A percentile compares a stretch with the other conserved stretches of the same genome.
phyloP scores from a whole-genome alignment of 75 land plant genomes.

The Picea sitchensis region DNA sequence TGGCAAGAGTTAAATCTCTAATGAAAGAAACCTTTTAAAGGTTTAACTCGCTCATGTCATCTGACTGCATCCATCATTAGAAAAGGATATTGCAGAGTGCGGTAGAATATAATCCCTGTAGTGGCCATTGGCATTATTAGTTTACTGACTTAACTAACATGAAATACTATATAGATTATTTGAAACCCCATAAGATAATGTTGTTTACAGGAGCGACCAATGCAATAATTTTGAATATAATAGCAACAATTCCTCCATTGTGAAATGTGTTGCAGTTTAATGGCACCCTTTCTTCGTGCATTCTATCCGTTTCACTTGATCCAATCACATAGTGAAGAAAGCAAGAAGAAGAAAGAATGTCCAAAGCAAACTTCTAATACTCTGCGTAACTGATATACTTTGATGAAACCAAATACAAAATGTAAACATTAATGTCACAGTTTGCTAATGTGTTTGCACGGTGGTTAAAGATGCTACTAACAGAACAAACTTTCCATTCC shows the following conservation, averaged over 20 bases:
- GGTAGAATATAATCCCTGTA: no score
- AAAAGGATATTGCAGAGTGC: background rate
- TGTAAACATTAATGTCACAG: no score
- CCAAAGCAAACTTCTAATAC: background rate
- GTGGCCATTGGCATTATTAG: no score
- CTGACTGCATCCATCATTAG: background rate
- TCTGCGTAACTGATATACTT: background rate
- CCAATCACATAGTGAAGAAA: background rate
- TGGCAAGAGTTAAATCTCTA: background rate
- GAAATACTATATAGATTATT: no score
- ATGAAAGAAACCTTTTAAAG: background rate
- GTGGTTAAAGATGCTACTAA: background rate
- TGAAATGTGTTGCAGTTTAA: background rate
- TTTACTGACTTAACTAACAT: no score
- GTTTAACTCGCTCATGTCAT: background rate
- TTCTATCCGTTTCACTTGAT: background rate
- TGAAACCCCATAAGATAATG: no score
- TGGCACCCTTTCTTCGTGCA: background rate
- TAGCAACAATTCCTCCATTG: background rate
- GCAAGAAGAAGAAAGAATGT: background rate
- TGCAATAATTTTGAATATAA: background rate
- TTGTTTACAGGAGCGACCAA: background rate
- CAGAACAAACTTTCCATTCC: background rate
- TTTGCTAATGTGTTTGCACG: background rate
- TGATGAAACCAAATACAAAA: background rate